phyloP scores from a whole-genome alignment of 148 eudicot genomes.

The Chenopodium berlandieri region DNA sequence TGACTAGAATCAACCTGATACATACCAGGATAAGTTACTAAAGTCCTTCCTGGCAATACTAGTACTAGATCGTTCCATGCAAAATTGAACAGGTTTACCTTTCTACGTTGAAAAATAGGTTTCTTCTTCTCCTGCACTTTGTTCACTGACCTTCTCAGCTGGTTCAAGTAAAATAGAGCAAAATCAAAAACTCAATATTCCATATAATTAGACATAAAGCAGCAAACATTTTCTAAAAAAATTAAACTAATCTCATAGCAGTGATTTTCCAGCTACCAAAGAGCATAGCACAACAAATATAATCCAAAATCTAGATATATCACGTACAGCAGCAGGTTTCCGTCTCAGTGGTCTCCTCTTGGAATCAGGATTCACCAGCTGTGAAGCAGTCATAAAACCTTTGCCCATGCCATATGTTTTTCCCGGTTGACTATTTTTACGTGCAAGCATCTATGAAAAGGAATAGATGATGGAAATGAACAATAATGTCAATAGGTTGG shows the following conservation, averaged over 20 bases:
- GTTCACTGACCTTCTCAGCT: conserved; percentile 46
- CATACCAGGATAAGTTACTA: conserved; percentile 20
- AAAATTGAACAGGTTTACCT: conserved; percentile 38
- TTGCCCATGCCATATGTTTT: conserved; percentile 44
- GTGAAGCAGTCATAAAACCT: conserved; percentile 50
- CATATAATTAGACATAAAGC: background rate
- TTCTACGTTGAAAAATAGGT: conserved; percentile 40
- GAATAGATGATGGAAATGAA: background rate
- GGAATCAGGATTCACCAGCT: conserved; percentile 39
- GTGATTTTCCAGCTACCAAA: background rate
- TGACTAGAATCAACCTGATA: conserved; percentile 44
- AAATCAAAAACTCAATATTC: conserved; percentile 7
- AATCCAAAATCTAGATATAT: conserved; percentile 5
- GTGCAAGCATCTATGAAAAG: conserved; percentile 22
- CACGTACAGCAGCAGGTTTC: conserved; percentile 60
- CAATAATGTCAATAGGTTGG: background rate
- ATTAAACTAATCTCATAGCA: background rate
- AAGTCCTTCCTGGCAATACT: conserved; percentile 13
- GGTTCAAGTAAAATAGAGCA: conserved; percentile 9
- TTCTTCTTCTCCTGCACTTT: conserved; percentile 53
- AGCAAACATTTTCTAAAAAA: conserved; percentile 2
- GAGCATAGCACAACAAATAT: background rate
- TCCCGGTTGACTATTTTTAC: conserved; percentile 12
- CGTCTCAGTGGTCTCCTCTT: conserved; percentile 44
- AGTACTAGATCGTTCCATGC: background rate